Percentiles rank a stretch among this genome's conserved stretches.
phyloP scores from a whole-genome alignment of 2,329 filamentous ascomycete species.

The Aspergillus alliaceus region DNA sequence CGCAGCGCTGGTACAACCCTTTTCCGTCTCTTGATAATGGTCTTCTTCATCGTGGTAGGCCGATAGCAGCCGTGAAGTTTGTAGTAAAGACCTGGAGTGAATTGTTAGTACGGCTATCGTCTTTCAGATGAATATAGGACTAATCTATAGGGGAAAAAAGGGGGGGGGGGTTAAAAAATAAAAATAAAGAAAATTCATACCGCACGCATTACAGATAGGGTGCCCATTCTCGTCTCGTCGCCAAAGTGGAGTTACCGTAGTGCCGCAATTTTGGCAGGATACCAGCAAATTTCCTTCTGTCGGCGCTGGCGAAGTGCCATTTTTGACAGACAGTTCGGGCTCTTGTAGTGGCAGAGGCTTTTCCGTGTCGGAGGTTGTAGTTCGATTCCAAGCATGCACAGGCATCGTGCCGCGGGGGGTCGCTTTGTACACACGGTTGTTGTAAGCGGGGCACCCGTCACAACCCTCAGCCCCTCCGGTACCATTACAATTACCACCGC shows the following conservation, averaged over 20 bases:
- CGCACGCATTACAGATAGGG: slow-evolving; percentile 98
- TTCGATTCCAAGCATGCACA: slow-evolving; percentile 32
- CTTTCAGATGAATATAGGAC: neutral
- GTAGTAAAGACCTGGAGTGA: slow-evolving; percentile 79
- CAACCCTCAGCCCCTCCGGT: slow-evolving; percentile 94
- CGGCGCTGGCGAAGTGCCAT: slow-evolving; percentile 20
- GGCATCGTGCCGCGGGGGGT: slow-evolving; percentile 49
- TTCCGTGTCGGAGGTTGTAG: slow-evolving; percentile 30
- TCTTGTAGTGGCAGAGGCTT: slow-evolving; percentile 19
- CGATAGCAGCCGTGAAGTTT: slow-evolving; percentile 93
- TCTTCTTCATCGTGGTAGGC: slow-evolving; percentile 98
- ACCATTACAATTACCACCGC: slow-evolving; percentile 91
- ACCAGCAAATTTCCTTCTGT: slow-evolving; percentile 61
- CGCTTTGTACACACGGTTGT: slow-evolving; percentile 92
- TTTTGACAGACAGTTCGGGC: slow-evolving; percentile 25
- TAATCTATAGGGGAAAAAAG: neutral
- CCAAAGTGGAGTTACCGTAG: slow-evolving; percentile 95
- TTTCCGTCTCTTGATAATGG: slow-evolving; percentile 93
- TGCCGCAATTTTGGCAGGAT: slow-evolving; percentile 95
- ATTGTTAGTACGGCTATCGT: neutral
- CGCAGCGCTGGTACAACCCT: slow-evolving; percentile 79
- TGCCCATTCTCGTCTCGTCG: slow-evolving; percentile 89
- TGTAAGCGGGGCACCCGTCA: slow-evolving; percentile 93
- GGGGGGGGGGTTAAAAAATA: neutral
- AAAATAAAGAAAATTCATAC: slow-evolving; percentile 56